phyloP scores from a whole-genome alignment of 257 asterid species.

The Forsythia viridissima region DNA sequence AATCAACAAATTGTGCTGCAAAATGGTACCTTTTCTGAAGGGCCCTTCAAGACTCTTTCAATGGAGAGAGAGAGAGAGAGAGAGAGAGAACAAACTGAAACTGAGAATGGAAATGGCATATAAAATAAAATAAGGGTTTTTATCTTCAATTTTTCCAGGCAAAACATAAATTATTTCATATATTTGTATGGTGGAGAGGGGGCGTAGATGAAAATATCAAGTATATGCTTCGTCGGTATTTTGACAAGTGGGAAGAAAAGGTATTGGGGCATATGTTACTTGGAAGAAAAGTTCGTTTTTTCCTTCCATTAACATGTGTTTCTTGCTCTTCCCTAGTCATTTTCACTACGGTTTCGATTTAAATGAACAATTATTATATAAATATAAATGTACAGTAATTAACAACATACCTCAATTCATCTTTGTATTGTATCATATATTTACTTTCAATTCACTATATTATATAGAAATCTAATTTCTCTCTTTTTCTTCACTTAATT shows the following conservation, averaged over 20 bases:
- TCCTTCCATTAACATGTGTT: background rate
- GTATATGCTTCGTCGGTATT: background rate
- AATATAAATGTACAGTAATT: too few relatives aligned
- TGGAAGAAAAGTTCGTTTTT: too few relatives aligned
- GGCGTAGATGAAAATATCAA: background rate
- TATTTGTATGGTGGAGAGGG: slow-evolving; percentile 41
- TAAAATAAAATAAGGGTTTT: too few relatives aligned
- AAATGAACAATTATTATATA: background rate
- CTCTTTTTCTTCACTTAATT: too few relatives aligned
- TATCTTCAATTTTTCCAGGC: slow-evolving; percentile 3
- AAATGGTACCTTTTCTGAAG: background rate
- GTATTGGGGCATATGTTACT: background rate
- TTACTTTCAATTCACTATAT: too few relatives aligned
- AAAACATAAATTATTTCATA: background rate
- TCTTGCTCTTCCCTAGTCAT: too few relatives aligned
- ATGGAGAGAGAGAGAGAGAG: background rate
- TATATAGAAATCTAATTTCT: too few relatives aligned
- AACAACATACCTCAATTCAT: background rate
- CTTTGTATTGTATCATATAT: too few relatives aligned
- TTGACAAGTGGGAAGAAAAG: background rate
- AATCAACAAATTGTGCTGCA: background rate
- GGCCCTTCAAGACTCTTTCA: background rate
- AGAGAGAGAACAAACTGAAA: background rate
- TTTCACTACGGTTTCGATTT: too few relatives aligned
- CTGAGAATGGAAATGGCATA: background rate